Conservation (phyloP, 2,329 filamentous ascomycete species). For the Pseudogymnoascus sp. region DNA sequence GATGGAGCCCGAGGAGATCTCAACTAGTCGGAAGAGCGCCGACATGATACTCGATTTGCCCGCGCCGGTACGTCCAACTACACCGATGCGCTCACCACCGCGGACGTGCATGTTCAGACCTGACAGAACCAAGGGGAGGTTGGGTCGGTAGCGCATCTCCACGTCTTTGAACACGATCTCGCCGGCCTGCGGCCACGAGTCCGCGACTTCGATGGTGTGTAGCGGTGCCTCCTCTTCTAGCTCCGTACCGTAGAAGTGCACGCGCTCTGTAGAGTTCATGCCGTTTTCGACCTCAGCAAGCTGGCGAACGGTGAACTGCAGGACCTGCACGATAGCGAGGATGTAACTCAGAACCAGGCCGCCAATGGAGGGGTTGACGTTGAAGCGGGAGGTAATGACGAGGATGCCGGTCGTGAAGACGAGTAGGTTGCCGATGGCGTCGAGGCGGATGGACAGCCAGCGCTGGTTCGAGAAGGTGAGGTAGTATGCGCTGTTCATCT, state of each 20-base stretch:
- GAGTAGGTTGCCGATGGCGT: constrained; percentile 72
- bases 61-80: constrained; percentile 74
- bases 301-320: constrained; percentile 91
- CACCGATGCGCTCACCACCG: constrained; percentile 71
- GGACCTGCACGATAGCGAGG: constrained; percentile 85
- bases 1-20: constrained; percentile 55
- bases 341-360: constrained; percentile 92
- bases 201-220: constrained; percentile 63
- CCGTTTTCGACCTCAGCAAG: constrained; percentile 94
- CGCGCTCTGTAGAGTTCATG: constrained; percentile 92
- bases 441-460: constrained; percentile 81
- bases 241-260: constrained; percentile 80
- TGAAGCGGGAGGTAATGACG: constrained; percentile 85
- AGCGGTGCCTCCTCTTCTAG: constrained; percentile 85
- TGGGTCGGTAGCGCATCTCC: constrained; percentile 68
- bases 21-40: constrained; percentile 68
- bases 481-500: constrained; percentile 92
- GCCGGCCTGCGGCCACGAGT: constrained; percentile 78
- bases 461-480: constrained; percentile 92
- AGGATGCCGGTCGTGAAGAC: constrained; percentile 85
- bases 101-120: constrained; percentile 63
- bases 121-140: constrained; percentile 64
- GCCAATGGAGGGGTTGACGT: constrained; percentile 72
- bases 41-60: constrained; percentile 81
- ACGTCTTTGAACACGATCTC: constrained; percentile 70